Evolutionary conservation across 148 eudicot genomes (phyloP).

Genomic region (Chenopodium quinoa): DNA sequence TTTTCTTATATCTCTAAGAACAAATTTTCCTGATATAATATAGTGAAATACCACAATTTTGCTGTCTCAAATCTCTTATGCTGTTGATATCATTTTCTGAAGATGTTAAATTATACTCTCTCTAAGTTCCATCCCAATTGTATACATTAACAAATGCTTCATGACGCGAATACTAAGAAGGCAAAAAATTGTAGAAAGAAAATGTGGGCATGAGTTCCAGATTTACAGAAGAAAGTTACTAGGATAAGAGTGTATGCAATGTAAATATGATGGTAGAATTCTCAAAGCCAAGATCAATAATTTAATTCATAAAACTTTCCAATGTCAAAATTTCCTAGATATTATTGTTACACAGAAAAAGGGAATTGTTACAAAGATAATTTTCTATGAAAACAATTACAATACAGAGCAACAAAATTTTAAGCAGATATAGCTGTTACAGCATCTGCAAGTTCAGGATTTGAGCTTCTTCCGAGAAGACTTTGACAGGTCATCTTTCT

Average conservation of each 20-base stretch:
- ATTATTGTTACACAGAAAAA: background rate
- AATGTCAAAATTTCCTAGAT: background rate
- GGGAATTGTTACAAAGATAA: background rate
- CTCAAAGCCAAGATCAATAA: background rate
- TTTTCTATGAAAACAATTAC: background rate
- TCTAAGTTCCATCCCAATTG: background rate
- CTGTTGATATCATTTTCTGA: background rate
- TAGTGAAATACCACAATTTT: constrained; percentile 15
- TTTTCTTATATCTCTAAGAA: constrained; percentile 6
- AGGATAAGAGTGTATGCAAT: background rate
- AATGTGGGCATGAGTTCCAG: too few relatives aligned
- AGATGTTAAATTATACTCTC: background rate
- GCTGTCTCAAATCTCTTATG: background rate
- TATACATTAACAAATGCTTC: background rate
- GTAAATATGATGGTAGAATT: background rate
- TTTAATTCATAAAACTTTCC: constrained; percentile 1
- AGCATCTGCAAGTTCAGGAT: constrained; percentile 22
- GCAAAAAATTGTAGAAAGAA: too few relatives aligned
- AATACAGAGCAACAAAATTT: background rate
- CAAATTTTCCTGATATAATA: constrained; percentile 7
- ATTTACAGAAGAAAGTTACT: too few relatives aligned
- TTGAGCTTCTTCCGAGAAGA: constrained; percentile 19
- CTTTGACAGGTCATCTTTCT: constrained; percentile 27
- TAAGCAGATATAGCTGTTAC: background rate
- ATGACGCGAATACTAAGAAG: too few relatives aligned